Percentiles rank a stretch among this genome's conserved stretches.
phyloP scores from a whole-genome alignment of 768 basidiomycete genomes.

The Panellus pusillus region DNA sequence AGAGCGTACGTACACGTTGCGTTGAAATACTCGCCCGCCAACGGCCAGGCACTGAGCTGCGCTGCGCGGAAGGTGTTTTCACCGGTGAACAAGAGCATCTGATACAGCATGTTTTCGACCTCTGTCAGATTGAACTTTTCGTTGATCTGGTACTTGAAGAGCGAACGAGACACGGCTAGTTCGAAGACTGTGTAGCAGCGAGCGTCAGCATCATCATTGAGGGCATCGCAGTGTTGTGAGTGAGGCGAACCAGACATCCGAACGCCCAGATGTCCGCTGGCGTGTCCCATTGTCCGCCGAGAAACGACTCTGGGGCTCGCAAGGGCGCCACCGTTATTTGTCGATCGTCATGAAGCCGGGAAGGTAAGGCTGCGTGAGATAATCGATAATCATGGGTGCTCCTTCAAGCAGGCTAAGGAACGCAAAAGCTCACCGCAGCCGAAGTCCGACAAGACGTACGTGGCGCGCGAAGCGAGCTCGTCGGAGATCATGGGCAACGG shows the following conservation, averaged over 20 bases:
- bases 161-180: conserved; percentile 6
- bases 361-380: conserved; percentile 19
- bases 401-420: not conserved
- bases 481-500: conserved; percentile 26
- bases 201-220: not conserved
- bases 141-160: conserved; percentile 12
- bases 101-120: conserved; percentile 14
- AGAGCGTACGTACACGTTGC: not conserved
- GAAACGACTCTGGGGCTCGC: conserved; percentile 30
- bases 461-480: conserved; percentile 24
- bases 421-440: conserved; percentile 24
- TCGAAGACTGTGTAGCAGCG: conserved; percentile 16
- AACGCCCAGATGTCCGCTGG: conserved; percentile 33
- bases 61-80: conserved; percentile 1
- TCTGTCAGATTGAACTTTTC: conserved; percentile 2
- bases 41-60: conserved; percentile 6
- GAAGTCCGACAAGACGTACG: conserved; percentile 29
- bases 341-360: conserved; percentile 16
- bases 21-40: conserved; percentile 5
- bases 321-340: conserved; percentile 23
- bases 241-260: conserved; percentile 28
- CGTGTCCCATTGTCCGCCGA: conserved; percentile 28
- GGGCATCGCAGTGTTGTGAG: not conserved
- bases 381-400: conserved; percentile 3
- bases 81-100: conserved; percentile 4